These are phyloP conservation scores for Macrophomina tecta DNA, from an alignment of 2,329 filamentous ascomycete species.

Conservation along the genomic window DNA sequence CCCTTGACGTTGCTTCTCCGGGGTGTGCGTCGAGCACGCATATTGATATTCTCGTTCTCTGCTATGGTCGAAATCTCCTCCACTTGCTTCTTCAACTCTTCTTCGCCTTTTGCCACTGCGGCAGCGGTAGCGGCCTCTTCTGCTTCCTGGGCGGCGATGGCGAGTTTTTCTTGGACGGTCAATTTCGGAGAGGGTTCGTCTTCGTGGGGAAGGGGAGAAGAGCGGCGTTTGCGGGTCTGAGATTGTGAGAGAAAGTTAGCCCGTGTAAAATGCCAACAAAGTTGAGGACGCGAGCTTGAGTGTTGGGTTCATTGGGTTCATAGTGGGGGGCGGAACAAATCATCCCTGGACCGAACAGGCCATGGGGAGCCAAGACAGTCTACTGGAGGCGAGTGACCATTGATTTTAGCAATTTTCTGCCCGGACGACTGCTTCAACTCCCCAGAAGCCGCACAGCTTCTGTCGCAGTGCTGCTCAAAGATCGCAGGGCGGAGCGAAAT, in stretches of 20 bases:
- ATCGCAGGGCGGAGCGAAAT: no score
- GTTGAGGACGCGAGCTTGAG: not conserved
- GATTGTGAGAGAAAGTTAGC: not conserved
- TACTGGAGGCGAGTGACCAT: no score
- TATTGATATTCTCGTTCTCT: constrained; percentile 34
- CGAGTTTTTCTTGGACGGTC: constrained; percentile 55
- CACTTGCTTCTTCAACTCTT: constrained; percentile 33
- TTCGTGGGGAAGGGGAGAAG: constrained; percentile 44
- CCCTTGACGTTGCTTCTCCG: constrained; percentile 59
- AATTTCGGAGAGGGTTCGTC: constrained; percentile 49
- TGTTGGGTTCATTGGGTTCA: not conserved
- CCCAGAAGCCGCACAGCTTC: no score
- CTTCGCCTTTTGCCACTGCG: constrained; percentile 27
- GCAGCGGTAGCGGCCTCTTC: constrained; percentile 48
- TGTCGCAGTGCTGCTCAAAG: no score
- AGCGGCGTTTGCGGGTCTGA: constrained; percentile 46
- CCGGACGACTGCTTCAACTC: no score
- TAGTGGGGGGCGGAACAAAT: not conserved
- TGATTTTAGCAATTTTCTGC: no score
- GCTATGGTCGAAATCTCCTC: constrained; percentile 26
- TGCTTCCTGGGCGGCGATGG: constrained; percentile 51
- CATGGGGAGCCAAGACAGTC: no score
- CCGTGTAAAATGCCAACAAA: not conserved
- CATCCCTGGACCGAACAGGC: no score
- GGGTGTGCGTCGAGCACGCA: constrained; percentile 43